phyloP scores from a whole-genome alignment of 2,329 filamentous ascomycete species.

The Penicillium griseofulvum region DNA sequence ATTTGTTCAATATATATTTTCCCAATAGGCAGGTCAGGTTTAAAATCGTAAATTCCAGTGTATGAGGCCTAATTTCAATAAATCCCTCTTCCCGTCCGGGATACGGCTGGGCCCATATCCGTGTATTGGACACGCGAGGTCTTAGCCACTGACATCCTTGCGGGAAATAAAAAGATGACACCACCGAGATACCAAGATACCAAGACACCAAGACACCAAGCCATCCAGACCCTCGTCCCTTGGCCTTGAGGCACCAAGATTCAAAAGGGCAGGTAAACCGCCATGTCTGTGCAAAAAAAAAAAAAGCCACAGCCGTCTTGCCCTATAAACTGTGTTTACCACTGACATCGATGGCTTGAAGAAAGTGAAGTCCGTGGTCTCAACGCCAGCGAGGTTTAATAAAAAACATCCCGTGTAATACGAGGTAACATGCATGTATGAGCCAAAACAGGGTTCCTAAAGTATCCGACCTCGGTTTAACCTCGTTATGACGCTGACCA shows the following conservation, averaged over 20 bases:
- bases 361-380: neutral
- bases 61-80: neutral
- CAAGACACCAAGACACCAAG: neutral
- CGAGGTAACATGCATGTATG: slow-evolving; percentile 13
- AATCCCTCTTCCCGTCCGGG: neutral
- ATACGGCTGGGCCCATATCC: neutral
- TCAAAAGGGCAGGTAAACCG: neutral
- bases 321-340: neutral
- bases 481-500: slow-evolving; percentile 1
- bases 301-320: slow-evolving; percentile 6
- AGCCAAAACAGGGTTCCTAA: neutral
- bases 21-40: neutral
- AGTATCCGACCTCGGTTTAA: slow-evolving; percentile 7
- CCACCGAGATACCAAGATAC: too few species aligned
- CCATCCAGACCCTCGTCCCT: neutral
- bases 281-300: neutral
- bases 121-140: neutral
- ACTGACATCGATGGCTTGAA: slow-evolving; percentile 20
- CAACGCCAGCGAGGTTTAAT: slow-evolving; percentile 1
- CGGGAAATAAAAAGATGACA: neutral
- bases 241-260: neutral
- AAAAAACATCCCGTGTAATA: slow-evolving; percentile 13
- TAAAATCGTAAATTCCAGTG: neutral
- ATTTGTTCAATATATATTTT: too few species aligned
- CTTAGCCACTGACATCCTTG: neutral